Base-by-base conservation (phyloP, 1,139 yeast genomes). In the Debaryomycetaceae sp. region DNA sequence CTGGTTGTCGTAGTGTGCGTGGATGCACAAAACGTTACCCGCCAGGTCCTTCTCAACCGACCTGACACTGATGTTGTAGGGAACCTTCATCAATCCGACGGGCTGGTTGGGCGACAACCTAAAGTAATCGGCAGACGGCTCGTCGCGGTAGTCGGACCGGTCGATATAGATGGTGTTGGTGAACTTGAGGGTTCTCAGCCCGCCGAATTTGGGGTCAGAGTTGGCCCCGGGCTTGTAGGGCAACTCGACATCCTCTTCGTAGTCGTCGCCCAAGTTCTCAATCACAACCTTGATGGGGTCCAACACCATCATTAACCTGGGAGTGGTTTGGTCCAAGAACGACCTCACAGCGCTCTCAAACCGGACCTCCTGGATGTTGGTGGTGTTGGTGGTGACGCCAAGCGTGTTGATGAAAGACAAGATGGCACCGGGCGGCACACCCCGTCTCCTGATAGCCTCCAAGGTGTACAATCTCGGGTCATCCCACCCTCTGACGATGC, bases 341-440 rank as follows among this genome's bases (percentile, higher is more conserved):
- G 77, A 71, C 58, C 99, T 78, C 37, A 93, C 78, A 2, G 96
- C 80, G 51, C 82, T 77, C 53, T 93, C 99, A 51, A 93, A 88
- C 56, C 98, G 74, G 8, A 77, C 75, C 16, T 76, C 83, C 66
- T 91, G 96, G 53, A 93, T 93, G 51, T 86, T 88, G 29, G 96
- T 82, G 26, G 89, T 83, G 30, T 89, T 73, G 2, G 97, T 91
- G 29, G 98, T 93, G 34, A 93, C 98, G 48, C 99, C 99, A 45
- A 93, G 73, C 28, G 96, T 93, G 53, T 89, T 86, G 49, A 93
- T 84, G 56, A 93, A 93, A 24, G 88, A 75, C 48, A 93, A 71
- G 53, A 93, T 85, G 16, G 97, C 96, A 22, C 97, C 97, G n/a
- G 99, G 98, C 42, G 99, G 98, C 6, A 93, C 81, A 64, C 99